These are phyloP conservation scores for Mangifera indica DNA, from an alignment of 345 rosid genomes.

Conservation along the genomic window DNA sequence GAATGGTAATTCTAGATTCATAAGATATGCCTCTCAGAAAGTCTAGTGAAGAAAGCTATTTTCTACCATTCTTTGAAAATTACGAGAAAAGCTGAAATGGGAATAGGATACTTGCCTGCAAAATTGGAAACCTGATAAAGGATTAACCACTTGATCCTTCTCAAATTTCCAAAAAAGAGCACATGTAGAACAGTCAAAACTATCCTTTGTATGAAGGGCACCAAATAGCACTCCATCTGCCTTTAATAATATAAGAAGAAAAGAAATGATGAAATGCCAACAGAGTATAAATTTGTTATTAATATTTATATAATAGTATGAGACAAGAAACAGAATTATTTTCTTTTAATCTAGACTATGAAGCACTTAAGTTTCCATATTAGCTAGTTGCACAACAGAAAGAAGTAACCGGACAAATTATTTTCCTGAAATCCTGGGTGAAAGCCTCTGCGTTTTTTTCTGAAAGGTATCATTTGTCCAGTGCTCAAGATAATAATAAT, in stretches of 20 bases:
- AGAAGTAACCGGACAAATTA: background rate
- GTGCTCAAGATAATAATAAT: background rate
- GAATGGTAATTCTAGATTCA: no score
- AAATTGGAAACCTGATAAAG: slow-evolving; percentile 4
- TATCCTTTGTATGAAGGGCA: background rate
- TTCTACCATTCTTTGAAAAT: background rate
- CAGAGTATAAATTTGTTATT: no score
- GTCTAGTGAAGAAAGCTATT: background rate
- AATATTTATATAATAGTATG: background rate
- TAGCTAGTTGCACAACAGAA: background rate
- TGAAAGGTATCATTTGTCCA: no score
- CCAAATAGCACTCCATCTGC: background rate
- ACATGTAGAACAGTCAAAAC: background rate
- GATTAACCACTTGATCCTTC: background rate
- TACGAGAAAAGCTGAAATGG: background rate
- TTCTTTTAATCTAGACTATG: background rate
- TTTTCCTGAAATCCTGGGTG: no score
- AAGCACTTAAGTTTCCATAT: background rate
- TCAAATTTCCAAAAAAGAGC: background rate
- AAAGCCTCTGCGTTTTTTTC: no score
- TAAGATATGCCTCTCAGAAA: no score
- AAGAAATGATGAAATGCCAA: background rate
- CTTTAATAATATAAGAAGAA: background rate
- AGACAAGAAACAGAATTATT: background rate
- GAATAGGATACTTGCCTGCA: background rate